Percentiles rank a stretch among this genome's conserved stretches.
Evolutionary conservation across 805 yeast species (phyloP).

Genomic region (Yarrowia porcina): DNA sequence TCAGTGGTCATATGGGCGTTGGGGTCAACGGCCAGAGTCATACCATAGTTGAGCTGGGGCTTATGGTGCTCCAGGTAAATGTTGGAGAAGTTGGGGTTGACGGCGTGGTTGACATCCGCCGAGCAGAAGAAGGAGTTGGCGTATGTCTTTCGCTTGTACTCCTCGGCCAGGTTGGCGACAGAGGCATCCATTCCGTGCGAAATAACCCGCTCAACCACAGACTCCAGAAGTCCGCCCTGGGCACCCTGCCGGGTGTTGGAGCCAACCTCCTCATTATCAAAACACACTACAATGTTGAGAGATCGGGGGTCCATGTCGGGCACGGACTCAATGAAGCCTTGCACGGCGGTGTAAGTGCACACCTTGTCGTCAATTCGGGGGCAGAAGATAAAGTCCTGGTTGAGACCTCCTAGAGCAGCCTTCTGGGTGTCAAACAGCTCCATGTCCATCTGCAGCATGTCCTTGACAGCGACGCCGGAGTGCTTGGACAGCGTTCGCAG

Average conservation of each 20-base stretch:
- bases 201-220: conserved; percentile 49
- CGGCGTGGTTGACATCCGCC: conserved; percentile 77
- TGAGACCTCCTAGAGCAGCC: conserved; percentile 71
- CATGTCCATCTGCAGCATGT: conserved; percentile 65
- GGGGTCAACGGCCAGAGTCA: conserved; percentile 65
- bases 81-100: conserved; percentile 65
- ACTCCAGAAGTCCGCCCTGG: conserved; percentile 66
- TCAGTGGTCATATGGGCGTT: conserved; percentile 83
- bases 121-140: conserved; percentile 75
- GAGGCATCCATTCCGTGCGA: conserved; percentile 32
- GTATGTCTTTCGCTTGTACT: conserved; percentile 42
- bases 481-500: conserved; percentile 63
- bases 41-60: conserved; percentile 74
- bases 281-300: conserved; percentile 57
- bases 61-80: conserved; percentile 71
- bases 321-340: conserved; percentile 52
- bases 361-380: conserved; percentile 83
- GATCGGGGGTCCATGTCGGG: conserved; percentile 37
- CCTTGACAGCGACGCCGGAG: conserved; percentile 54
- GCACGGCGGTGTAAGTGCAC: conserved; percentile 70
- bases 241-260: conserved; percentile 76
- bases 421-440: conserved; percentile 77
- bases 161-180: conserved; percentile 31
- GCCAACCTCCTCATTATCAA: conserved; percentile 81
- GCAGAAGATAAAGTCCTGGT: conserved; percentile 67